Evolutionary conservation across 768 basidiomycete species (phyloP), one percentile per base, ranked within the genome.

Genomic region (Psilocybe cubensis): DNA sequence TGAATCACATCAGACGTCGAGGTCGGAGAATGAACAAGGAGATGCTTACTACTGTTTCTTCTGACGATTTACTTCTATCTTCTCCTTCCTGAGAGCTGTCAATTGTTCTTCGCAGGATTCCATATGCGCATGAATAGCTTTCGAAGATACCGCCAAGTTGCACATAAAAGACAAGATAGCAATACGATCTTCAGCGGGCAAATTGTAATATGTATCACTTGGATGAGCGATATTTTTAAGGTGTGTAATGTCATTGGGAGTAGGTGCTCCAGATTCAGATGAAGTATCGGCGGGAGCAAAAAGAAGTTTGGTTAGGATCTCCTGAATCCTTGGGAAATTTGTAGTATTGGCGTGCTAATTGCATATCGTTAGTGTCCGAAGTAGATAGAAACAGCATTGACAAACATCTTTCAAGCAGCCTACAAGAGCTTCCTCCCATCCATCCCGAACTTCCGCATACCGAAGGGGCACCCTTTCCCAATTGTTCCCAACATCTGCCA

Each of bases 11-110:
- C 43, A 45, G 18, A 49, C 17, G 58, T 47, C 23, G n/a, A 28
- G n/a, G 17, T 35, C 23, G 33, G 57, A 29, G 17, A 45, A 18
- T 29, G 46, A 11, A 24, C 17, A 14, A 25, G 24, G 25, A 53
- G 52, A 49, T 8, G 21, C 94, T 76, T 71, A 96, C 96, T 87
- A 82, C 68, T 89, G 87, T 72, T 93, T 96, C 75, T 90, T 90
- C 66, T 88, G 79, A 57, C 96, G 83, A 74, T 97, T 97, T 59
- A 95, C 86, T 60, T 98, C 97, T 28, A 96, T 94, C 72, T 96
- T 92, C 72, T 96, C 93, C 74, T 98, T 99, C 61, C 97, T 77
- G 29, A 97, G 78, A 24, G 95, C 92, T 8, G 97, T 98, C 60
- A 99, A 72, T 61, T 91, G 88, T 64, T 91, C 84, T 67, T 96